Evolutionary conservation across 2,329 filamentous ascomycete genomes (phyloP), one percentile per base, ranked within the genome.

Genomic region (Cladosporium oxysporum): DNA sequence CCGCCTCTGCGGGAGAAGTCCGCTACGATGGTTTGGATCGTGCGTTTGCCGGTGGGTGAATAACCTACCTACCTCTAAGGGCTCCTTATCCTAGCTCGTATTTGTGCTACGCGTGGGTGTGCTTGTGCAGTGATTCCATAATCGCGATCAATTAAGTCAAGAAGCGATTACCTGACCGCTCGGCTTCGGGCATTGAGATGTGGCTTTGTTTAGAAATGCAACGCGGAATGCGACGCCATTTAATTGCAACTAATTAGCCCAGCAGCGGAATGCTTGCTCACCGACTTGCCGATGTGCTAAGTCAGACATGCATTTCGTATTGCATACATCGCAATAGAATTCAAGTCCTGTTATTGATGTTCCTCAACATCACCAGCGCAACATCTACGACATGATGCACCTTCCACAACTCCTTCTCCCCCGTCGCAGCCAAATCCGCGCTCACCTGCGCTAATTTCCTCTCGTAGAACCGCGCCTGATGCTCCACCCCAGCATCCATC

Each of bases 381-480:
- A 62, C 33, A 55, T 62, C 60, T 16, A 62, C 60, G 41, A 53
- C 31, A 37, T 53, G 44, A 52, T 62, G 60, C n/a, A 62, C 60
- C 23, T 37, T 62, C 60, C 60, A 62, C 12, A 62, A 18, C 49
- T 62, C 49, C 33, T 26, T 44, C 12, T 62, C 60, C 21, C 60
- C 60, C 21, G 44, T 62, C 29, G 60, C 60, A 23, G 60, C 60
- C 21, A 62, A 23, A 55, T 62, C 60, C 23, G 60, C 60, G 33
- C 60, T 62, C 21, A 62, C 60, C 60, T 62, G 60, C 60, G 60
- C 31, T 33, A 62, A 23, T 21, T 55, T 62, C 33, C 60, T 62
- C 60, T 62, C 60, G 11, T 62, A 62, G n/a, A 41, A 62, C 49
- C 47, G 28, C 33, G 60, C 60, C 60, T 62, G 60, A 14, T 62